Evolutionary conservation across 805 yeast genomes (phyloP).

Genomic region (Candida sonorensis): DNA sequence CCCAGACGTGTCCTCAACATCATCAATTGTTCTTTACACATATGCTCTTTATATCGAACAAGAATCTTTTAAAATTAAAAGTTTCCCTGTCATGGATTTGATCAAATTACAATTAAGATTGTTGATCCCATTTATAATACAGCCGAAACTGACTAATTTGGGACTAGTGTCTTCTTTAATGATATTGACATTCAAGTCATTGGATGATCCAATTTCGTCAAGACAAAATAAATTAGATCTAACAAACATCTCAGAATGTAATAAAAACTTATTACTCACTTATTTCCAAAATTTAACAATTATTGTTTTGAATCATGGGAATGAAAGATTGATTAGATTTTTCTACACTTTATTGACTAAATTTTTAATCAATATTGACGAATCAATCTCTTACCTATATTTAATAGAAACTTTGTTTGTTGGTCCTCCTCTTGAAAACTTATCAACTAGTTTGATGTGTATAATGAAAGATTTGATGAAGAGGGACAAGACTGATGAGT

Average conservation of each 20-base stretch:
- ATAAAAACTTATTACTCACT: conserved; percentile 11
- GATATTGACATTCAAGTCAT: conserved; percentile 12
- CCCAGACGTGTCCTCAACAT: conserved; percentile 24
- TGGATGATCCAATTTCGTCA: conserved; percentile 7
- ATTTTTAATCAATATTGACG: conserved; percentile 52
- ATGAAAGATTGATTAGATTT: conserved; percentile 22
- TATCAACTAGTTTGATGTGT: conserved; percentile 53
- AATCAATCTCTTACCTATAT: conserved; percentile 50
- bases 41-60: conserved; percentile 17
- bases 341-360: conserved; percentile 59
- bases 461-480: conserved; percentile 62
- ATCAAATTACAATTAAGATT: conserved; percentile 36
- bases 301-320: conserved; percentile 10
- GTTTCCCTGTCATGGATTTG: conserved; percentile 20
- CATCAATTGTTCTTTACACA: conserved; percentile 25
- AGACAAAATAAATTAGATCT: conserved; percentile 2
- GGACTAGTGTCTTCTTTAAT: conserved; percentile 14
- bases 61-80: conserved; percentile 4
- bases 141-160: conserved; percentile 13
- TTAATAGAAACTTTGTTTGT: conserved; percentile 54
- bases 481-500: conserved; percentile 21
- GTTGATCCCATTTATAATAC: conserved; percentile 32
- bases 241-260: conserved; percentile 1
- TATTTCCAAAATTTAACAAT: conserved; percentile 20
- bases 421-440: conserved; percentile 55